Base-by-base conservation (phyloP, 1,284 basidiomycete species). In the Malassezia obtusa region DNA sequence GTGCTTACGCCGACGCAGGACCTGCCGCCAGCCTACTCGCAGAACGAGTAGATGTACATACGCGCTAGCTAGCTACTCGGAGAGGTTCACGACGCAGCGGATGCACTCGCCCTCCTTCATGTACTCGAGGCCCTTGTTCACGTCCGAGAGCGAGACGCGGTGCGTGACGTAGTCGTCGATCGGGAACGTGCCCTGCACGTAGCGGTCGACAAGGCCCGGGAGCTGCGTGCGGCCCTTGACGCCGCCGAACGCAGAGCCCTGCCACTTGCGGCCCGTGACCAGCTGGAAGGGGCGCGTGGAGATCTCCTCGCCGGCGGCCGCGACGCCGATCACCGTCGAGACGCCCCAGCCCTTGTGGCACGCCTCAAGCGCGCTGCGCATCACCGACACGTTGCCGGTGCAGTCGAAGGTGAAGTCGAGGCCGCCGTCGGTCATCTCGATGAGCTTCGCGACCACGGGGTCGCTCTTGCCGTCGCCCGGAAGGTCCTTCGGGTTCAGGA, bases 31-130 rank as follows among this genome's bases (percentile, higher is more conserved):
- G 40, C 40, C 6, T 43, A 43, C 19, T 21, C 40, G 10, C 22
- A 8, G 10, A 43, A 43, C 30, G 25, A 43, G 30, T 43, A 43
- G 24, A 17, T 22, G 12, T 40, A 31, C 30, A 31, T 31, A 31
- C 11, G 30, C 19, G 15, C 38, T 45, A 45, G 4, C 4, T 32
- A 45, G 10, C 24, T 31, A 45, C 43, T 56, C 41, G 11, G 53
- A 38, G 39, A 56, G 21, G 32, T 50, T 49, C 11, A 56, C 49
- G n/a, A 56, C 48, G 45, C 89, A 91, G 62, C 90, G 85, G 68
- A 95, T 91, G 74, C 91, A 95, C 57, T 89, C 82, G 24, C 89
- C 89, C 50, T 77, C 77, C 86, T 91, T 88, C 90, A 95, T 94
- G 75, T 91, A 87, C 59, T 87, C 80, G 79, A 95, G 94, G 32